phyloP scores from a whole-genome alignment of 805 yeast species.

The Torulaspora delbrueckii region DNA sequence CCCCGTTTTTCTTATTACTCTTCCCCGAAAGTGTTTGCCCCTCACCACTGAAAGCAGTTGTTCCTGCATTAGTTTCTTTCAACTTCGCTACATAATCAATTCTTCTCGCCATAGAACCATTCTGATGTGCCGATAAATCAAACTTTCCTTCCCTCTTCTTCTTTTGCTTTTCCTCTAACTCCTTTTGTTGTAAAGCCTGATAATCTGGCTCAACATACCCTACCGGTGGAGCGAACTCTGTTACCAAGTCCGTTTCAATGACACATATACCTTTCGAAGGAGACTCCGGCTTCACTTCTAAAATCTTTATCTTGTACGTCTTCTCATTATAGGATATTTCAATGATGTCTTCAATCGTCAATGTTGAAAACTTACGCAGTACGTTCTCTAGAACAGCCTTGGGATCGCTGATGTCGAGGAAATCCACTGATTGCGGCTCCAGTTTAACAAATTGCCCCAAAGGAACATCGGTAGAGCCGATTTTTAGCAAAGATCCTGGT shows the following conservation, averaged over 20 bases:
- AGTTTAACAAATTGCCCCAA: conserved; percentile 85
- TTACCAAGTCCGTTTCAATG: conserved; percentile 92
- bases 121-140: conserved; percentile 36
- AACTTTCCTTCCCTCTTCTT: conserved; percentile 24
- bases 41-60: conserved; percentile 46
- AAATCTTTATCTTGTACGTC: conserved; percentile 70
- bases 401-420: conserved; percentile 90
- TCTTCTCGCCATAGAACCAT: conserved; percentile 71
- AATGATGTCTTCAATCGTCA: conserved; percentile 78
- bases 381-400: conserved; percentile 95
- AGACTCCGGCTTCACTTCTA: conserved; percentile 81
- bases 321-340: conserved; percentile 80
- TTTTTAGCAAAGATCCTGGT: conserved; percentile 77
- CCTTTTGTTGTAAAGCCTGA: conserved; percentile 31
- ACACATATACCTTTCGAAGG: conserved; percentile 73
- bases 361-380: conserved; percentile 79
- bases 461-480: conserved; percentile 74
- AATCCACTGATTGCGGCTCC: conserved; percentile 93
- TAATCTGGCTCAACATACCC: conserved; percentile 94
- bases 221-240: conserved; percentile 98
- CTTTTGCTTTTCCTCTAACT: conserved; percentile 31
- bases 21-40: conserved; percentile 74
- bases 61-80: conserved; percentile 36
- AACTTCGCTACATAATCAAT: conserved; percentile 56
- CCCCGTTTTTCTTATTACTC: conserved; percentile 27